A percentile compares a stretch with the other conserved stretches of the same genome.
Evolutionary conservation across 208 protist species (phyloP).

Genomic region (Entamoeba dispar): DNA sequence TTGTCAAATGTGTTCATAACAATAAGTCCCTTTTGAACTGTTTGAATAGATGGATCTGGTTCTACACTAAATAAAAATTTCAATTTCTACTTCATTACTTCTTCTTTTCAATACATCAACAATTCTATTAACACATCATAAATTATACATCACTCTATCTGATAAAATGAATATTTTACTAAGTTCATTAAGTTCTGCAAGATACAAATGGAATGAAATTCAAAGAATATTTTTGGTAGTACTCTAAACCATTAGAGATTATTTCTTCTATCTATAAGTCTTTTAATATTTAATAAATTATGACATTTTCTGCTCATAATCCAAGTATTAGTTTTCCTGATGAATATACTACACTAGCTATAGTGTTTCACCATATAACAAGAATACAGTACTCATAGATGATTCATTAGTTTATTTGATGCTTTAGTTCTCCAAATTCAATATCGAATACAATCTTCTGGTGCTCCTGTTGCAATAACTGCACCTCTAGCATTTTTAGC

Average conservation of each 20-base stretch:
- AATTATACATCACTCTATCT: slow-evolving; percentile 11
- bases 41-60: too few species aligned
- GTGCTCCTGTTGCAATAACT: slow-evolving; percentile 16
- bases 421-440: not conserved
- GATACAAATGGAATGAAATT: not conserved
- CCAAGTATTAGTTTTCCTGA: slow-evolving; percentile 24
- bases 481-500: not conserved
- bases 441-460: slow-evolving; percentile 16
- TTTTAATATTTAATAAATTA: slow-evolving; percentile 21
- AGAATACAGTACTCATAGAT: slow-evolving; percentile 5
- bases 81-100: not conserved
- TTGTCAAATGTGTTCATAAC: too few species aligned
- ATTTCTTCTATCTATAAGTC: too few species aligned
- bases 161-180: not conserved
- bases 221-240: not conserved
- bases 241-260: not conserved
- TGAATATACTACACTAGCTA: slow-evolving; percentile 27
- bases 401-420: slow-evolving; percentile 8
- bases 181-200: not conserved
- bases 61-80: not conserved
- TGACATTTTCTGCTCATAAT: slow-evolving; percentile 4
- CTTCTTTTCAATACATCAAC: not conserved
- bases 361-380: slow-evolving; percentile 27
- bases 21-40: too few species aligned
- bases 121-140: slow-evolving; percentile 7